Conservation (phyloP, 2,329 filamentous ascomycete genomes). For the Neopestalotiopsis sp. region DNA sequence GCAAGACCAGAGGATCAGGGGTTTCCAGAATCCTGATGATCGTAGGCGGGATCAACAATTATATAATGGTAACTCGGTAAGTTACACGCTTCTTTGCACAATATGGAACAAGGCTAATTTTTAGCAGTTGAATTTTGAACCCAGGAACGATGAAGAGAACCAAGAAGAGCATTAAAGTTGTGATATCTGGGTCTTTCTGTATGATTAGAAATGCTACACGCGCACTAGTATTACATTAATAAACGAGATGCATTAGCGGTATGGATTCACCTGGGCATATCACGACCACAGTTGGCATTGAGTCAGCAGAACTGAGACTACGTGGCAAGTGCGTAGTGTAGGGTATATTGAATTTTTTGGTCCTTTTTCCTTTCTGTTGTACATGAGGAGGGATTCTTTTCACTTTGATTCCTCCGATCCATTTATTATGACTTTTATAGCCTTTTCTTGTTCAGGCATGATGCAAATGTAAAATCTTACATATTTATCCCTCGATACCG, state of each 20-base stretch:
- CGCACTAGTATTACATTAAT: not conserved
- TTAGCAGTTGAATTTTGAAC: constrained; percentile 69
- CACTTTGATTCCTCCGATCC: not conserved
- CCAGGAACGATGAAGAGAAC: constrained; percentile 64
- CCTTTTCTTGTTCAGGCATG: not conserved
- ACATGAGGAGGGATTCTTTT: not conserved
- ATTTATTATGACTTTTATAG: constrained; percentile 30
- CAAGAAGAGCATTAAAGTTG: not conserved
- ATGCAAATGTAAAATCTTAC: not conserved
- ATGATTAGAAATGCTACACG: not conserved
- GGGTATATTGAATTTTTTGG: not conserved
- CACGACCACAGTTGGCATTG: no score
- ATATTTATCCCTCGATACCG: not conserved
- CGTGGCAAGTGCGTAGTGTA: not conserved
- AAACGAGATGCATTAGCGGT: not conserved
- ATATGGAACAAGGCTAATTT: constrained; percentile 31
- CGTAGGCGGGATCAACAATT: constrained; percentile 69
- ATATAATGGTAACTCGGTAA: constrained; percentile 90
- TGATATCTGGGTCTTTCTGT: not conserved
- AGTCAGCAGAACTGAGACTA: not conserved
- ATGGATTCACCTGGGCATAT: no score
- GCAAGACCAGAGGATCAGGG: constrained; percentile 42
- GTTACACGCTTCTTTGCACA: constrained; percentile 32
- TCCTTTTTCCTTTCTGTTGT: not conserved
- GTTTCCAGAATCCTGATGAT: constrained; percentile 58